These are phyloP conservation scores for Beauveria australis DNA, from an alignment of 2,329 filamentous ascomycete species.

Conservation along the genomic window DNA sequence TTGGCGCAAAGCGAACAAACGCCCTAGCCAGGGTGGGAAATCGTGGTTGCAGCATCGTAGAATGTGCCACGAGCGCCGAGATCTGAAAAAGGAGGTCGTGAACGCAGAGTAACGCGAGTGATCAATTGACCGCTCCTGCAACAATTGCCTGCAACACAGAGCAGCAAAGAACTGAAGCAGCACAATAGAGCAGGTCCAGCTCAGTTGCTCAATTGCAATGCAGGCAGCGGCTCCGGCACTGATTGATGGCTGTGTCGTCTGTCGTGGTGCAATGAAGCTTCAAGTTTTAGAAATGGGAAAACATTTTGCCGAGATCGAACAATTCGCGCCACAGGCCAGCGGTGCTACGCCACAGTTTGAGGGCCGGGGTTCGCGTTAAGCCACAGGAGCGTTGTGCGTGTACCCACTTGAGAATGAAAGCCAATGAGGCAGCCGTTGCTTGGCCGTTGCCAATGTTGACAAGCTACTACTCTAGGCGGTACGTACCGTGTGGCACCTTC, in stretches of 20 bases:
- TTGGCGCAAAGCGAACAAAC: slow-evolving; percentile 5
- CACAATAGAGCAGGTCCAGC: neutral
- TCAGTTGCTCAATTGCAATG: neutral
- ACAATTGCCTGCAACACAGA: neutral
- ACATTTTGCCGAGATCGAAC: slow-evolving; percentile 17
- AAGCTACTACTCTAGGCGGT: slow-evolving; percentile 15
- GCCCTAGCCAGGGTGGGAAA: slow-evolving; percentile 6
- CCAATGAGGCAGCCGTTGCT: slow-evolving; percentile 47
- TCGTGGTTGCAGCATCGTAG: slow-evolving; percentile 9
- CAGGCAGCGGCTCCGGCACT: neutral
- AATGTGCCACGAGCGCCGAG: neutral
- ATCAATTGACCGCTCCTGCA: neutral
- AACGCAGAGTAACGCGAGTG: neutral
- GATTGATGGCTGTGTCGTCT: slow-evolving; percentile 3
- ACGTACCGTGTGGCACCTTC: slow-evolving; percentile 14
- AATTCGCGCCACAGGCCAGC: slow-evolving; percentile 1
- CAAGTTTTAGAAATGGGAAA: slow-evolving; percentile 20
- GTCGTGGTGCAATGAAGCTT: neutral
- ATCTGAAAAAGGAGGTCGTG: neutral
- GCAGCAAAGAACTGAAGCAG: neutral
- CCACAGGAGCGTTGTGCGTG: slow-evolving; percentile 18
- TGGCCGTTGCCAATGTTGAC: slow-evolving; percentile 48
- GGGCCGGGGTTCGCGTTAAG: slow-evolving; percentile 18
- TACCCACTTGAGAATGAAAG: slow-evolving; percentile 6
- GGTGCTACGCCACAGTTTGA: neutral